A percentile compares a stretch with the other conserved stretches of the same genome.
These are phyloP conservation scores for Chaetomium strumarium DNA, from an alignment of 2,329 filamentous ascomycete genomes.

Conservation along the genomic window DNA sequence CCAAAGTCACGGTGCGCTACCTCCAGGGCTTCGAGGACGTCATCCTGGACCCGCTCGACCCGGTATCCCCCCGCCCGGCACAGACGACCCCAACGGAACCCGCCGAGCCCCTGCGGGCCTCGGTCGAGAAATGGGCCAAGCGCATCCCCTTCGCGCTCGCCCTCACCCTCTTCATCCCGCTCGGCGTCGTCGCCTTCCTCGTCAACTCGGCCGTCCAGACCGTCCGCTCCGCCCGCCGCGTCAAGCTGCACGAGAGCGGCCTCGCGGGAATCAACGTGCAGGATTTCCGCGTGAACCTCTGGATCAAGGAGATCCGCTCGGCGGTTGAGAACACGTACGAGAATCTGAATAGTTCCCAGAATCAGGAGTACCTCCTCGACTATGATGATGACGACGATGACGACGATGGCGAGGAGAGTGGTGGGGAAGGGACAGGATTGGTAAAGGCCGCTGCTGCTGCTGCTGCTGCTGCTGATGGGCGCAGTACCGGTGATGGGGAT, in stretches of 20 bases:
- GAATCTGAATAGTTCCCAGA: conserved; percentile 61
- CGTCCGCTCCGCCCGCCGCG: conserved; percentile 65
- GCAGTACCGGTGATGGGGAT: conserved; percentile 27
- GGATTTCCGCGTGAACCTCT: conserved; percentile 64
- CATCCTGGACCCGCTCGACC: conserved; percentile 62
- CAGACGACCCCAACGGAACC: neutral
- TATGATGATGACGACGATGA: neutral
- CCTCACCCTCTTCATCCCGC: conserved; percentile 64
- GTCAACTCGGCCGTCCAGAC: conserved; percentile 73
- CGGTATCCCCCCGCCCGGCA: conserved; percentile 35
- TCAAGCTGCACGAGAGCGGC: conserved; percentile 68
- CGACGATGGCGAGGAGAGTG: neutral
- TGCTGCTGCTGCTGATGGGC: conserved; percentile 25
- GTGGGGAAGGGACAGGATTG: neutral
- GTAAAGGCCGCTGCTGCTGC: conserved; percentile 23
- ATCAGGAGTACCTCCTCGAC: conserved; percentile 63
- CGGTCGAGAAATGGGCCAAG: conserved; percentile 35
- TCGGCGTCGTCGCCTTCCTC: conserved; percentile 66
- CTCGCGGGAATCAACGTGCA: conserved; percentile 60
- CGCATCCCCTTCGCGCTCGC: conserved; percentile 59
- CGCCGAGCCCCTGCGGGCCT: conserved; percentile 12
- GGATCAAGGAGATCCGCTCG: conserved; percentile 68
- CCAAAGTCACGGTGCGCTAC: conserved; percentile 66
- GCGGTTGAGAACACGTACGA: conserved; percentile 75
- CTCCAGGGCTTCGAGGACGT: conserved; percentile 67